Evolutionary conservation across 192 early-diverging fungal species (phyloP).

Genomic region (Coemansia sp.): DNA sequence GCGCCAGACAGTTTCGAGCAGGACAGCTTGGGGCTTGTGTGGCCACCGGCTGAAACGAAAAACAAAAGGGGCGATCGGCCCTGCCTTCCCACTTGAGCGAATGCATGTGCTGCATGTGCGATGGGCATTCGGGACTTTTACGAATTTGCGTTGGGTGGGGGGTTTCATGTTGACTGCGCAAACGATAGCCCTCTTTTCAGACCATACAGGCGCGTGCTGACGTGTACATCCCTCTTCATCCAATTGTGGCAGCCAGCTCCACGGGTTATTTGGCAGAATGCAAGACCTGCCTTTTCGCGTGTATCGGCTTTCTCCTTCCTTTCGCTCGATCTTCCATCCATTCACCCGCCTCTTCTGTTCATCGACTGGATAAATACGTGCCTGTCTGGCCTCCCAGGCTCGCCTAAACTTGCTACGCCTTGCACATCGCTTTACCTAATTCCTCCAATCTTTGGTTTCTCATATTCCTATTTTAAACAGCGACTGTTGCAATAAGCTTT

Average conservation of each 20-base stretch:
- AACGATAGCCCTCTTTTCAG: background rate
- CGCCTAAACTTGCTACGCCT: no score
- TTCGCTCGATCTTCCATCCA: conserved; percentile 8
- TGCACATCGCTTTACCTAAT: no score
- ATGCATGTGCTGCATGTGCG: background rate
- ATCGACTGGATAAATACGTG: background rate
- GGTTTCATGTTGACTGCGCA: background rate
- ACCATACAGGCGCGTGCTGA: background rate
- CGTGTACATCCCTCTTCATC: background rate
- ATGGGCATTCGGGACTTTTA: background rate
- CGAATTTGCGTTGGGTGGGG: background rate
- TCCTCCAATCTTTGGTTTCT: no score
- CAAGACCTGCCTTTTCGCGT: background rate
- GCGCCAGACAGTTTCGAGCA: no score
- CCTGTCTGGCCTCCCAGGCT: background rate
- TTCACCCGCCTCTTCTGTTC: background rate
- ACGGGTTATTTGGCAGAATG: background rate
- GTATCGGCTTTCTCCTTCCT: background rate
- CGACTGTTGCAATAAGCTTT: no score
- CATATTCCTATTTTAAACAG: no score
- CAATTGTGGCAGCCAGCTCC: background rate
- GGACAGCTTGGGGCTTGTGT: no score
- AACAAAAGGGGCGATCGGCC: background rate
- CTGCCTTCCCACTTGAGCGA: background rate
- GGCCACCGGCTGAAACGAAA: background rate